Base-by-base conservation (phyloP, 1,284 basidiomycete species). In the Rhodotorula sp. region DNA sequence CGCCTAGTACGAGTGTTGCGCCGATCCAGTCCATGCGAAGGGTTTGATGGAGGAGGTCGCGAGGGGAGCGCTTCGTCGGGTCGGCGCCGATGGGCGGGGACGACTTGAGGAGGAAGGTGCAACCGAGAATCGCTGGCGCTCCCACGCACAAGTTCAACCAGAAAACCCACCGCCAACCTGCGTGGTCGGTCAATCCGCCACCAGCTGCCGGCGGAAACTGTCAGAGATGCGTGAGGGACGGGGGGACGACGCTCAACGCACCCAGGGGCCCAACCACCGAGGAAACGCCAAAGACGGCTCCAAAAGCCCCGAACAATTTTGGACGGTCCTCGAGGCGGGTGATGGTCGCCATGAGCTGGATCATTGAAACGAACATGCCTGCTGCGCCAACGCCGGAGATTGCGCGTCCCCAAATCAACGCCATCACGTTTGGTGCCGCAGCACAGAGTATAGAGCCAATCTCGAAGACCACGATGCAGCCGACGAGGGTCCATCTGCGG, bases 381-480 rank as follows among this genome's bases (percentile, higher is more conserved):
- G 82, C 82, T 1, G 83, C 84, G 9, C 84, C 84, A 1, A 83
- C 76, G 50, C 84, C 84, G 0, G 82, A 80, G 47, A 85, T 76
- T 0, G 84, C 84, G 51, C 85, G 79, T 5, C 83, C 83, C 60
- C 84, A 79, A 71, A 86, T 85, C 57, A 86, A 75, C 48, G 82
- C 75, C 44, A 79, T 75, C 73, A 83, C 82, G 24, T 72, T 79
- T 0, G 81, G 80, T 0, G 84, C 80, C 9, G 83, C 80, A 22
- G 81, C 85, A 66, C 84, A 86, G 26, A 86, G 76, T 26, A 83
- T 79, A 10, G 81, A 82, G 6, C 85, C 85, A 31, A 85, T 66
- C 65, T 84, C 83, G 66, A 84, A 84, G 73, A 83, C 73, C 75
- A 81, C 74, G 66, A 86, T 79, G 55, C 83, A 78, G 18, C 71